Conservation (phyloP, 148 eudicot species). For the Suaeda aralocaspica region DNA sequence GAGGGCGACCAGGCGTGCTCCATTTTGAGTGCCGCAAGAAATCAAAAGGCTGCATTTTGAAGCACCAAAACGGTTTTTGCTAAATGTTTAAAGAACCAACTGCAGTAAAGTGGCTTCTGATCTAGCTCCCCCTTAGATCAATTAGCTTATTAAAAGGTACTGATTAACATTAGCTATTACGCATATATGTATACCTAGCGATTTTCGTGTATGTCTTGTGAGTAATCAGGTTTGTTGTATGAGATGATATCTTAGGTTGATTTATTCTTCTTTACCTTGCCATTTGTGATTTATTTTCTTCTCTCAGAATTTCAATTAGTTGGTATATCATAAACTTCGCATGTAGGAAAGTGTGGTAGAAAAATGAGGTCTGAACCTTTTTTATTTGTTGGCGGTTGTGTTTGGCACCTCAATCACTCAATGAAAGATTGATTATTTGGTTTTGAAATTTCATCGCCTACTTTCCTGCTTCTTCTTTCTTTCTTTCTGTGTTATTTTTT, state of each 20-base stretch:
- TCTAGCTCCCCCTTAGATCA: not conserved
- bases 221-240: not conserved
- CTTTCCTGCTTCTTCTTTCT: no score
- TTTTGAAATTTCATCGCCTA: no score
- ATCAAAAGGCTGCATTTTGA: not conserved
- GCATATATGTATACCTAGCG: not conserved
- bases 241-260: not conserved
- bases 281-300: not conserved
- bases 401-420: not conserved
- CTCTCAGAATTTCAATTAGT: not conserved
- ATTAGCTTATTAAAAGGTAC: not conserved
- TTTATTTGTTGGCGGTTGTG: not conserved
- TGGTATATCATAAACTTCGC: not conserved
- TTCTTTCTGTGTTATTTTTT: no score
- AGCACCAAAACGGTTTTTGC: not conserved
- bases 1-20: no score
- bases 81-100: no score
- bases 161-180: no score
- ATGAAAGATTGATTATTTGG: not conserved
- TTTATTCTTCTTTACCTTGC: not conserved
- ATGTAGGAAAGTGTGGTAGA: not conserved
- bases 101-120: not conserved
- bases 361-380: not conserved
- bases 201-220: not conserved
- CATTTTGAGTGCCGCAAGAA: slow-evolving; percentile 10